phyloP scores from a whole-genome alignment of 2,329 filamentous ascomycete genomes.

The Stachybotrys elegans region DNA sequence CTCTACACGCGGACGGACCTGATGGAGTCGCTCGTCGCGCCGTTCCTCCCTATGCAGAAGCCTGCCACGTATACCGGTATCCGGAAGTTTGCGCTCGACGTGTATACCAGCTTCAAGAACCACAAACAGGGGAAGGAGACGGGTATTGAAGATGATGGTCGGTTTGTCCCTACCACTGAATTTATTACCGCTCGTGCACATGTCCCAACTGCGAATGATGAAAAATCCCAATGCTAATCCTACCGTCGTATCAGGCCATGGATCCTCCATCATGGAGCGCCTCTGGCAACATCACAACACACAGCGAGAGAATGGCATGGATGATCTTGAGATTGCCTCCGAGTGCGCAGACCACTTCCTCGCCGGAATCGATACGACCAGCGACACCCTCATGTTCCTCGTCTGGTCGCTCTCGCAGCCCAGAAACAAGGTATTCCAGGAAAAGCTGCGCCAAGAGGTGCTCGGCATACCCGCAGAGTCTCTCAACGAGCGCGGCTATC shows the following conservation, averaged over 20 bases:
- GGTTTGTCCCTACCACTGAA: no score
- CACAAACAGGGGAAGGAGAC: slow-evolving; percentile 5
- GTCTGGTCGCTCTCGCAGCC: slow-evolving; percentile 44
- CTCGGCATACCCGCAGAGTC: slow-evolving; percentile 15
- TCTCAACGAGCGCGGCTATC: slow-evolving; percentile 17
- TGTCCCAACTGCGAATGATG: not conserved
- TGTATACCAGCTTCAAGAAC: slow-evolving; percentile 5
- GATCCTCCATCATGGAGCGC: slow-evolving; percentile 28
- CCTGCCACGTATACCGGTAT: slow-evolving; percentile 48
- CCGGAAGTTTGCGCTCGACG: slow-evolving; percentile 18
- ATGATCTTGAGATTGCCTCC: slow-evolving; percentile 43
- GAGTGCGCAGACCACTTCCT: slow-evolving; percentile 49
- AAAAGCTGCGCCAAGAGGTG: slow-evolving; percentile 38
- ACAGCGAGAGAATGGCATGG: slow-evolving; percentile 20
- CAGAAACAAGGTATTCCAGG: slow-evolving; percentile 35
- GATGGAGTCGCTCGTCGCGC: slow-evolving; percentile 27
- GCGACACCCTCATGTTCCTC: slow-evolving; percentile 45
- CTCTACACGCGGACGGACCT: slow-evolving; percentile 37
- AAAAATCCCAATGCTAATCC: no score
- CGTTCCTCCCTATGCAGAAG: slow-evolving; percentile 42
- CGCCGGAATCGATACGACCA: slow-evolving; percentile 49
- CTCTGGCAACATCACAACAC: slow-evolving; percentile 28
- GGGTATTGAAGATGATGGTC: not conserved
- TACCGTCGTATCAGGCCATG: no score
- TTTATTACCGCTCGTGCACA: not conserved